Evolutionary conservation across 441 rosid species (phyloP), one percentile per base, ranked within the genome.

Genomic region (Breynia disticha): DNA sequence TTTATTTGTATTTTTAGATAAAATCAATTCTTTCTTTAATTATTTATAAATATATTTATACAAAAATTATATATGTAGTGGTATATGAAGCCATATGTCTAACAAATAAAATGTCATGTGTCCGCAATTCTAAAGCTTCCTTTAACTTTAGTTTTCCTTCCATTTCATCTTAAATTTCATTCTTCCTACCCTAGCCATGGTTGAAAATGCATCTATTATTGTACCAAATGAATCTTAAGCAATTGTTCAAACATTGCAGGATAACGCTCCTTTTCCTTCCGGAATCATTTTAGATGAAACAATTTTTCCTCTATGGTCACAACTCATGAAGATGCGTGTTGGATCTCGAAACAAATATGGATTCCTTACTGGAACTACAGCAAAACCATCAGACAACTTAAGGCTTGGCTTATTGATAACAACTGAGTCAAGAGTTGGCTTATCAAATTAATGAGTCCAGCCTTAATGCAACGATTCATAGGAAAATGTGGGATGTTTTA

Each of bases 351-450:
- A 24, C 5, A 51, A 51, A 15, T 28, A 1, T 24, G 28, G 51
- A 19, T 28, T 28, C n/a, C 50, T 55, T 28, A 44, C 22, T 3
- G 21, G 50, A 2, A 15, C n/a, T 0, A 43, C 41, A 12, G 4
- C 3, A 11, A 55, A 55, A 55, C 59, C 50, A 0, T 1, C 7
- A 7, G 5, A 1, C 14, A 43, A 1, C 16, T 20, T 5, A 50
- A 32, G n/a, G 11, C 50, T 2, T 55, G 22, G 50, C 2, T 44
- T 4, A 55, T 17, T 15, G 42, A 68, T 5, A 62, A 58, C 32
- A 19, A 63, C 0, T 14, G 1, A 17, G 67, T 67, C 3, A 46
- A 61, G 15, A 51, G 59, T 12, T 61, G 49, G 52, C 16, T 66
- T 2, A 18, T 66, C 14, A 21, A 44, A 3, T 55, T 24, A 2